Percentiles rank a stretch among this genome's conserved stretches.
These are phyloP conservation scores for Cyberlindnera mycetangii DNA, from an alignment of 805 yeast genomes.

Conservation along the genomic window DNA sequence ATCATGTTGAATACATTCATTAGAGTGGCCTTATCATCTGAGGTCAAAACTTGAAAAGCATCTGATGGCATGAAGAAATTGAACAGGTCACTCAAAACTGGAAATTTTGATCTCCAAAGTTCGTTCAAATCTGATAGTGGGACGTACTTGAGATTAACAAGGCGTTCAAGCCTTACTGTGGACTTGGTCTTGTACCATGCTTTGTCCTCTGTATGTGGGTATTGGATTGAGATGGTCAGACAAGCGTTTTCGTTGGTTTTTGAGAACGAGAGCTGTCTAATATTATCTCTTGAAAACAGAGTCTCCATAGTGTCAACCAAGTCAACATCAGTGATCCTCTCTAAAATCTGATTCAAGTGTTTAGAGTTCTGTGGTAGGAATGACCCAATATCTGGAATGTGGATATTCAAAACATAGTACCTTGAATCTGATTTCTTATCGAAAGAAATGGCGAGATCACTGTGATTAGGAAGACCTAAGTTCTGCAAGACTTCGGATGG, in stretches of 20 bases:
- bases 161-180: slow-evolving; percentile 12
- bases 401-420: slow-evolving; percentile 15
- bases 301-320: not conserved
- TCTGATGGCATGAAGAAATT: slow-evolving; percentile 16
- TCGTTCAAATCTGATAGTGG: slow-evolving; percentile 16
- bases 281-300: slow-evolving; percentile 1
- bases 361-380: slow-evolving; percentile 11
- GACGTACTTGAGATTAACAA: slow-evolving; percentile 12
- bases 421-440: slow-evolving; percentile 9
- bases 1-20: slow-evolving; percentile 14
- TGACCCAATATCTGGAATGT: slow-evolving; percentile 15
- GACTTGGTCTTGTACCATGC: slow-evolving; percentile 16
- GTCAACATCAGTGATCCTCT: slow-evolving; percentile 9
- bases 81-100: slow-evolving; percentile 16
- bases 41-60: slow-evolving; percentile 6
- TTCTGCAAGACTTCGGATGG: slow-evolving; percentile 6
- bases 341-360: not conserved
- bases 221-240: slow-evolving; percentile 13
- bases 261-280: slow-evolving; percentile 7
- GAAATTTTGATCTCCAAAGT: slow-evolving; percentile 18
- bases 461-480: not conserved
- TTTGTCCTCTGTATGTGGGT: slow-evolving; percentile 8
- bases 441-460: slow-evolving; percentile 15
- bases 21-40: slow-evolving; percentile 7
- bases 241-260: slow-evolving; percentile 4